phyloP scores from a whole-genome alignment of 306 rosid species.

The Prunus davidiana region DNA sequence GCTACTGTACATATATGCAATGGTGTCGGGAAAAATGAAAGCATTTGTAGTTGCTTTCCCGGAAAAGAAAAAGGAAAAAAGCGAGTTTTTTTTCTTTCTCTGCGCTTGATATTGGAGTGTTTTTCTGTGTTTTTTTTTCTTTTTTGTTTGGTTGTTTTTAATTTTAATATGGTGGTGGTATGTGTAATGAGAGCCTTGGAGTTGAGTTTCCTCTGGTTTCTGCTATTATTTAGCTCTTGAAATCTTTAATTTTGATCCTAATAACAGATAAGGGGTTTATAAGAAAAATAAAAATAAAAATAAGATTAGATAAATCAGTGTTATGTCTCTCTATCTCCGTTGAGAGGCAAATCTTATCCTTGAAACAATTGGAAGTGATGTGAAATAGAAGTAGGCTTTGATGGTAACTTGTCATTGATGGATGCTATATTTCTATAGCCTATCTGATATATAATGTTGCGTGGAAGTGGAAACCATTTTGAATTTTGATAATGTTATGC shows the following conservation, averaged over 20 bases:
- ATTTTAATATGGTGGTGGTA: neutral
- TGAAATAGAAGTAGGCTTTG: neutral
- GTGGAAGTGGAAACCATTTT: neutral
- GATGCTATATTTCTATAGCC: neutral
- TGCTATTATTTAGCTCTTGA: neutral
- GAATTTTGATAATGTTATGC: neutral
- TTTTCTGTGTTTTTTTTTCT: neutral
- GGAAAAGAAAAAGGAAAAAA: neutral
- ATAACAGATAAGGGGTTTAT: too few relatives aligned
- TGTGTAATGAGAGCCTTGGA: slow-evolving; percentile 10
- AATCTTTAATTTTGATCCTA: too few relatives aligned
- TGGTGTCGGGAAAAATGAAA: neutral
- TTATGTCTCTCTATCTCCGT: neutral
- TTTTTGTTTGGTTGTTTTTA: too few relatives aligned
- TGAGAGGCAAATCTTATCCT: neutral
- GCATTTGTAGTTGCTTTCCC: neutral
- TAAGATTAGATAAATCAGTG: neutral
- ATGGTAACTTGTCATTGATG: neutral
- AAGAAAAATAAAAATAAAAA: too few relatives aligned
- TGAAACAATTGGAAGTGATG: neutral
- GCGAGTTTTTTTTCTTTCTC: neutral
- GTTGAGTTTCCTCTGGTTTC: neutral
- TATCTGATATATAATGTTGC: neutral
- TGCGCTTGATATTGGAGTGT: neutral
- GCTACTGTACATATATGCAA: neutral